Conservation (phyloP, 2,329 filamentous ascomycete genomes). For the Zymoseptoria crescenta region DNA sequence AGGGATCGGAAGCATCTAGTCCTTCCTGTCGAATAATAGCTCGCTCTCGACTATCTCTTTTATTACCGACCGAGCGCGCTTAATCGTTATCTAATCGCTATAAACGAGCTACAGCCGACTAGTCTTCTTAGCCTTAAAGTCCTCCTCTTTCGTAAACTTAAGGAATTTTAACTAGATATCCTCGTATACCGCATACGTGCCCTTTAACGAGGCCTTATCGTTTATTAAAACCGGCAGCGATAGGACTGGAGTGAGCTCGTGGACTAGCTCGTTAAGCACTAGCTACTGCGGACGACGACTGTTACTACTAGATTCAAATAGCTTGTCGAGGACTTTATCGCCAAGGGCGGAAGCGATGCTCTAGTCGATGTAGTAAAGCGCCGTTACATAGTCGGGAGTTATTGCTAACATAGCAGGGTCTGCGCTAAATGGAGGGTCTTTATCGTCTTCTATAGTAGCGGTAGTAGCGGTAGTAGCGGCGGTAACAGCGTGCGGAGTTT, state of each 20-base stretch:
- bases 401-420: not conserved
- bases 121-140: not conserved
- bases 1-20: not conserved
- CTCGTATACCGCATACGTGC: not conserved
- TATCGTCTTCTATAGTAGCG: not conserved
- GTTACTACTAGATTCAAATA: too few relatives aligned
- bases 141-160: not conserved
- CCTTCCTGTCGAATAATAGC: not conserved
- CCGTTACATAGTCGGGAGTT: not conserved
- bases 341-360: not conserved
- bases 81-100: not conserved
- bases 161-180: not conserved
- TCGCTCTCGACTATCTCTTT: not conserved
- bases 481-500: not conserved
- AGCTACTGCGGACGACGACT: not conserved
- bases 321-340: too few relatives aligned
- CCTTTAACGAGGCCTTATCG: not conserved
- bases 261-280: not conserved
- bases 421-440: not conserved
- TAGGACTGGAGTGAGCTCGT: not conserved
- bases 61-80: not conserved
- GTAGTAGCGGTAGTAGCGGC: not conserved
- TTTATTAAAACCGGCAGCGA: not conserved
- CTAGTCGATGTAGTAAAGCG: not conserved
- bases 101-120: not conserved